phyloP scores from a whole-genome alignment of 78 protist species.

The Dictyostelium capitatum region DNA sequence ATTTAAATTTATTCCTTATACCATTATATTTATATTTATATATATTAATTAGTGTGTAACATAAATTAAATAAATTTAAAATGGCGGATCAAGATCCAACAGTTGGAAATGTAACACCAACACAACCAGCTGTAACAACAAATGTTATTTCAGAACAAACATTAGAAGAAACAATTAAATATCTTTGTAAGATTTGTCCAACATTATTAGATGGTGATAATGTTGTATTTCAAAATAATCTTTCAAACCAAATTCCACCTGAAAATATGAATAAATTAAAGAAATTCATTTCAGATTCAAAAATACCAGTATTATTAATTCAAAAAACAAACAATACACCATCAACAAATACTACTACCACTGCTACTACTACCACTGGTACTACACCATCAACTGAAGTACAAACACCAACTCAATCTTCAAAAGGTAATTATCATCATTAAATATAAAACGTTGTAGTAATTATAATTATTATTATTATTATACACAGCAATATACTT shows the following conservation, averaged over 20 bases:
- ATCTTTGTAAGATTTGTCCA: constrained; percentile 56
- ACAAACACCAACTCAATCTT: neutral
- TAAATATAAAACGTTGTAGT: no score
- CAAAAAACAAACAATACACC: constrained; percentile 30
- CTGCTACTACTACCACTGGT: neutral
- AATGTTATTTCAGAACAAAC: constrained; percentile 13
- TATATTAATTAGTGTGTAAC: no score
- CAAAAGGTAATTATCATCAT: neutral
- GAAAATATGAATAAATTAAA: constrained; percentile 23
- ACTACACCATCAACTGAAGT: neutral
- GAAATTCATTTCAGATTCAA: constrained; percentile 64
- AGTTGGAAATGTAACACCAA: no score
- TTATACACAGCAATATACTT: neutral
- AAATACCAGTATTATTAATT: constrained; percentile 75
- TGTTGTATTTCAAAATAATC: constrained; percentile 20
- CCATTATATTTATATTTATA: no score
- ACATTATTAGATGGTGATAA: constrained; percentile 73
- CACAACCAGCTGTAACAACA: neutral
- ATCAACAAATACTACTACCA: neutral
- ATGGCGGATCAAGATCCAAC: constrained; percentile 14
- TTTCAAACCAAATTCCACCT: neutral
- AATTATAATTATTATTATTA: neutral
- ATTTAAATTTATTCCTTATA: no score
- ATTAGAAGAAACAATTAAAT: constrained; percentile 42
- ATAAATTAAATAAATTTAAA: no score